Evolutionary conservation across 768 basidiomycete genomes (phyloP).

Genomic region (Lentinula boryana): DNA sequence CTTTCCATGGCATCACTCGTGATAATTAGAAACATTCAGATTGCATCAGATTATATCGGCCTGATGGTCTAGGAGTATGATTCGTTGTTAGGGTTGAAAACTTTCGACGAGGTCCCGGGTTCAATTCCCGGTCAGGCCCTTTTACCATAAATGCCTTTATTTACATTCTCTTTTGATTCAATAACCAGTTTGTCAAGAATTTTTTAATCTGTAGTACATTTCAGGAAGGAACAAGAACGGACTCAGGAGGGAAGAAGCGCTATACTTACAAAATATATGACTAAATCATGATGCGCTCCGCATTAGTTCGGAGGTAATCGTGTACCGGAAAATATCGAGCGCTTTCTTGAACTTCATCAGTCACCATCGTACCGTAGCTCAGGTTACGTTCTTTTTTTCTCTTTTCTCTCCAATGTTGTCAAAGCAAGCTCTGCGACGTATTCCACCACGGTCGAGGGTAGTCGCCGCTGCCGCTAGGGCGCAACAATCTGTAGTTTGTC

Average conservation of each 20-base stretch:
- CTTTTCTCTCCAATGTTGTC: constrained; percentile 6
- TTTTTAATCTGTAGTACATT: no score
- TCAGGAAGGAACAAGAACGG: no score
- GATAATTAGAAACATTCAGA: fast-evolving
- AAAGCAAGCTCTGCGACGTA: constrained; percentile 7
- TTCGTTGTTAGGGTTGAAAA: neutral
- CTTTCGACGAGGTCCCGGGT: constrained; percentile 2
- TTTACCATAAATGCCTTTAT: neutral
- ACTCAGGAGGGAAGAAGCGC: no score
- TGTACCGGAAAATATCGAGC: no score
- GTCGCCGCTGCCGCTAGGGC: neutral
- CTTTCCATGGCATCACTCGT: no score
- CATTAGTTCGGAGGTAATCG: neutral
- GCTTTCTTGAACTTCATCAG: neutral
- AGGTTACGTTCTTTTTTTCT: constrained; percentile 1
- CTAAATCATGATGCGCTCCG: no score
- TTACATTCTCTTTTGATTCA: neutral
- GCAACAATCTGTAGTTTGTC: constrained; percentile 8
- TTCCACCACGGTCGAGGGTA: neutral
- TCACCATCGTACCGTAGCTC: constrained; percentile 4
- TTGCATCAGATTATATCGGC: neutral
- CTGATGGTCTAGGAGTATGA: constrained; percentile 5
- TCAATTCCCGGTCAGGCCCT: neutral
- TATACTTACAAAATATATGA: no score
- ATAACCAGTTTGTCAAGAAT: no score